These are phyloP conservation scores for Epichloe gansuensis DNA, from an alignment of 2,329 filamentous ascomycete genomes.

Conservation along the genomic window DNA sequence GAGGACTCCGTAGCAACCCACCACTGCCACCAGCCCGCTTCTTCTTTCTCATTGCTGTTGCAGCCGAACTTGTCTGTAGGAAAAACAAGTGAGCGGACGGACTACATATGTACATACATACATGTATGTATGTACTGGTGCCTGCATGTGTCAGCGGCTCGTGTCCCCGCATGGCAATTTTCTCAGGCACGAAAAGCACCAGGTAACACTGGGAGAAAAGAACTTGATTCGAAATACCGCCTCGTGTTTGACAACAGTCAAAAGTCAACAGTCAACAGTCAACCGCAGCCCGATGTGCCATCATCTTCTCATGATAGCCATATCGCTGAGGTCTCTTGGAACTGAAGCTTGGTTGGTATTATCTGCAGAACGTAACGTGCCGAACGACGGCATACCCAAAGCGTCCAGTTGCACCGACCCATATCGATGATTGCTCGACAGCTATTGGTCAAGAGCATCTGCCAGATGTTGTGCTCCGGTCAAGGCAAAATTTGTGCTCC, in stretches of 20 bases:
- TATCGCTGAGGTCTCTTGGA: too few relatives aligned
- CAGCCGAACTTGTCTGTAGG: too few relatives aligned
- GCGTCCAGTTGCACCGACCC: background rate
- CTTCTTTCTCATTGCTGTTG: too few relatives aligned
- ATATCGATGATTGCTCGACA: background rate
- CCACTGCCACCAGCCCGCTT: background rate
- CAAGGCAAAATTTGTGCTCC: background rate
- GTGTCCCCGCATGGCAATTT: background rate
- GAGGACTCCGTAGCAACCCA: too few relatives aligned
- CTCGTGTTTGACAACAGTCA: too few relatives aligned
- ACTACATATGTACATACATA: background rate
- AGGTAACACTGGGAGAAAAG: too few relatives aligned
- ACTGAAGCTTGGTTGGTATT: background rate
- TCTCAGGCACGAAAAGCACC: too few relatives aligned
- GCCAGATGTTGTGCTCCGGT: background rate
- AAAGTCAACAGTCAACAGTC: too few relatives aligned
- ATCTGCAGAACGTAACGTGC: background rate
- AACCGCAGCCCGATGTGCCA: too few relatives aligned
- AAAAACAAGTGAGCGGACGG: too few relatives aligned
- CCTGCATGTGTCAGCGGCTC: constrained; percentile 1
- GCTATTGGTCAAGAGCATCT: background rate
- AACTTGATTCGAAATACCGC: too few relatives aligned
- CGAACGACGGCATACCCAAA: background rate
- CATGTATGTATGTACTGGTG: background rate
- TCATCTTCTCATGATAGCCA: too few relatives aligned